These are phyloP conservation scores for Cyclocybe aegerita DNA, from an alignment of 768 basidiomycete species.

Conservation along the genomic window DNA sequence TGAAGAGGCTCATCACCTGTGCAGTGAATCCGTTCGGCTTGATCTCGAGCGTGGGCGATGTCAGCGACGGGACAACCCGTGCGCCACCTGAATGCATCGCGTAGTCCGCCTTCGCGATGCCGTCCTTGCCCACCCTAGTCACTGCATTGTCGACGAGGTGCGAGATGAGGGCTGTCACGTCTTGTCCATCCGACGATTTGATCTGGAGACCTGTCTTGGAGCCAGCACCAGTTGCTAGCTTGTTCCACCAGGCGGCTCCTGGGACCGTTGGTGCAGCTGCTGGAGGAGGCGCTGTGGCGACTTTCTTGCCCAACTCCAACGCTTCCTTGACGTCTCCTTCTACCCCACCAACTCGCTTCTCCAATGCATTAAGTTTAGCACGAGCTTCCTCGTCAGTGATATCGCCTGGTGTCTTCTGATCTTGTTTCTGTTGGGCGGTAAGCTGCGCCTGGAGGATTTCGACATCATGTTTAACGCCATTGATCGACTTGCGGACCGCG, in stretches of 20 bases:
- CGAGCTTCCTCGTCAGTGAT: slow-evolving; percentile 56
- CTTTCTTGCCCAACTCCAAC: slow-evolving; percentile 59
- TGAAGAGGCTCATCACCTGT: slow-evolving; percentile 53
- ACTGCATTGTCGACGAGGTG: slow-evolving; percentile 79
- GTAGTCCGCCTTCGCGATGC: slow-evolving; percentile 79
- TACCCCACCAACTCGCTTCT: slow-evolving; percentile 59
- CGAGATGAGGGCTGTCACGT: slow-evolving; percentile 64
- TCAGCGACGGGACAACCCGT: slow-evolving; percentile 77
- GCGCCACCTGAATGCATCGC: slow-evolving; percentile 85
- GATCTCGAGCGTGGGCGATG: slow-evolving; percentile 76
- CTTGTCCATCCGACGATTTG: slow-evolving; percentile 76
- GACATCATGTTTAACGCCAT: slow-evolving; percentile 54
- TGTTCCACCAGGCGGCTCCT: slow-evolving; percentile 71
- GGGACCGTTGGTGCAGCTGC: slow-evolving; percentile 17
- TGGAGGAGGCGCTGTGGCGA: slow-evolving; percentile 27
- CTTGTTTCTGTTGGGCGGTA: slow-evolving; percentile 23
- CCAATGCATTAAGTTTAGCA: slow-evolving; percentile 51
- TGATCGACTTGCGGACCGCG: slow-evolving; percentile 43
- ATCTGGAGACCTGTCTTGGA: slow-evolving; percentile 55
- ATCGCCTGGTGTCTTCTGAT: slow-evolving; percentile 13
- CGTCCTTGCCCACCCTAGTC: slow-evolving; percentile 67
- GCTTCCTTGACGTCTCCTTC: slow-evolving; percentile 72
- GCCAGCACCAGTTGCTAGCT: slow-evolving; percentile 48
- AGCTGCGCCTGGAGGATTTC: slow-evolving; percentile 42
- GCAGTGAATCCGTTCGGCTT: slow-evolving; percentile 48